These are phyloP conservation scores for Ambrosia artemisiifolia DNA, from an alignment of 129 eudicot genomes.

Conservation along the genomic window DNA sequence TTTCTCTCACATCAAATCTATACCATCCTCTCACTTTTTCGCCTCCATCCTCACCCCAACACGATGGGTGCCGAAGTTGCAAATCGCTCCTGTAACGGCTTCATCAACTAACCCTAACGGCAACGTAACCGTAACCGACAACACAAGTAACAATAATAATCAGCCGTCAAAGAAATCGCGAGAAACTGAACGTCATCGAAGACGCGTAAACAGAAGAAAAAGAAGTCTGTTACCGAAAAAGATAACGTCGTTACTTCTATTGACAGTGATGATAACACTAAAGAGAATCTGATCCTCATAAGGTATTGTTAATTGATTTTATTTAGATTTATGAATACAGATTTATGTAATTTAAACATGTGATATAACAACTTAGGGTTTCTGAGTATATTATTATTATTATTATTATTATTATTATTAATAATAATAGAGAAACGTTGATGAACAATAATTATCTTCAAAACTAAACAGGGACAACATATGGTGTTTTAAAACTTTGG, in stretches of 20 bases:
- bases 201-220: constrained; percentile 96
- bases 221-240: constrained; percentile 45
- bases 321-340: constrained; percentile 12
- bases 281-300: constrained; percentile 64
- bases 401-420: no score
- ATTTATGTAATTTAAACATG: no score
- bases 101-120: neutral
- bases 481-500: no score
- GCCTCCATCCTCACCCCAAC: neutral
- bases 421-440: no score
- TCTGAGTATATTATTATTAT: no score
- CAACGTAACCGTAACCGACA: neutral
- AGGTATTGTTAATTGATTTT: constrained; percentile 29
- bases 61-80: neutral
- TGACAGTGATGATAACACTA: constrained; percentile 39
- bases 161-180: constrained; percentile 53
- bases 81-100: neutral
- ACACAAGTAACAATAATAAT: neutral
- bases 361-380: no score
- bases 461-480: no score
- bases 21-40: neutral
- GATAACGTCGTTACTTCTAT: constrained; percentile 13
- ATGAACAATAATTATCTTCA: no score
- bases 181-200: constrained; percentile 72
- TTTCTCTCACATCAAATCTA: no score